Percentiles rank a stretch among this genome's conserved stretches.
phyloP scores from a whole-genome alignment of 176 grass and related monocot species.

The Oryza nivara region DNA sequence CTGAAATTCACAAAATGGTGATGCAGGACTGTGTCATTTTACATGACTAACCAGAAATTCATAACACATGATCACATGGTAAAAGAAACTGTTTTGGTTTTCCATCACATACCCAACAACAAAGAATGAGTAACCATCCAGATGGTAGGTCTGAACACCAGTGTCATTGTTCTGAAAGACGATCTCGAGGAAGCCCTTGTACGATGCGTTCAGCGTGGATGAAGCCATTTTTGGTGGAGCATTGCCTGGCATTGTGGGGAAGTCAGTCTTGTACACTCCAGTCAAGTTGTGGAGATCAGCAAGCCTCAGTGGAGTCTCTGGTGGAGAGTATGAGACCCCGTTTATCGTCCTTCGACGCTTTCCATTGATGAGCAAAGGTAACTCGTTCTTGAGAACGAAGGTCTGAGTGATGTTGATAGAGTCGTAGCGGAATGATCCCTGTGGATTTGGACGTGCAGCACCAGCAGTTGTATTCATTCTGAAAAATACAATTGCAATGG shows the following conservation, averaged over 20 bases:
- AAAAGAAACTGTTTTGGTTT: not conserved
- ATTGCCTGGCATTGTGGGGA: slow-evolving; percentile 61
- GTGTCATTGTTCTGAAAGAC: slow-evolving; percentile 95
- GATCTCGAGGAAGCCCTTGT: slow-evolving; percentile 94
- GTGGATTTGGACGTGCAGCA: slow-evolving; percentile 85
- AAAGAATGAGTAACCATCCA: slow-evolving; percentile 95
- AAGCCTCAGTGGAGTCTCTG: slow-evolving; percentile 82
- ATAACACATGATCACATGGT: slow-evolving; percentile 6
- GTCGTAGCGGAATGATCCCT: slow-evolving; percentile 87
- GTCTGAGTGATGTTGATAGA: slow-evolving; percentile 79
- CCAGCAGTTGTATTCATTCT: slow-evolving; percentile 81
- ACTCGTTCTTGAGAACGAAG: slow-evolving; percentile 63
- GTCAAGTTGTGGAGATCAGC: slow-evolving; percentile 65
- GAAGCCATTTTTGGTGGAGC: slow-evolving; percentile 52
- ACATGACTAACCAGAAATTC: slow-evolving; percentile 40
- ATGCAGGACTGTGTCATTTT: not conserved
- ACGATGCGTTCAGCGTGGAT: slow-evolving; percentile 69
- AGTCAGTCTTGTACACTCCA: slow-evolving; percentile 73
- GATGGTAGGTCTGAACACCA: slow-evolving; percentile 76
- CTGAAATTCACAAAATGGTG: slow-evolving; percentile 43
- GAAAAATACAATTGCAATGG: slow-evolving; percentile 34
- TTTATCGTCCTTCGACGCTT: slow-evolving; percentile 67
- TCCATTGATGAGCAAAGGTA: slow-evolving; percentile 52
- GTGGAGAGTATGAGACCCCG: slow-evolving; percentile 69
- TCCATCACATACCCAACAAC: slow-evolving; percentile 78